Percentiles rank a stretch among this genome's conserved stretches.
These are phyloP conservation scores for Podaxis carcinomalis DNA, from an alignment of 768 basidiomycete genomes.

Conservation along the genomic window DNA sequence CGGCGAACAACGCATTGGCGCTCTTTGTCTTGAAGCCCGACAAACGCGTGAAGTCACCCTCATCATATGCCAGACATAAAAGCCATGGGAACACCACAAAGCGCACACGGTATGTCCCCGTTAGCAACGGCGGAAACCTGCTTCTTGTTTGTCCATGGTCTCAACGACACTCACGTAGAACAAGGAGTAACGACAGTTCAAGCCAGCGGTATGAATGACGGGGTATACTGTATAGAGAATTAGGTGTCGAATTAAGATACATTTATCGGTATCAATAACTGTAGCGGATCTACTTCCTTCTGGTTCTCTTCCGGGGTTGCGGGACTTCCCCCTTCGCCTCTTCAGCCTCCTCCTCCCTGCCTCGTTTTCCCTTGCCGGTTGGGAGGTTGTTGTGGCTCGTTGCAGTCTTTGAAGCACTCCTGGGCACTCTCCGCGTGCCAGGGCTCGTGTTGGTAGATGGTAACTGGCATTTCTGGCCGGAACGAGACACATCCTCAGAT, in stretches of 20 bases:
- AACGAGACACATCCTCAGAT: too few relatives aligned
- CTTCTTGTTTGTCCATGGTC: constrained; percentile 20
- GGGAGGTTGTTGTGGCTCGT: background rate
- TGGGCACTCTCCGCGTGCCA: background rate
- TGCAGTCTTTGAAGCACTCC: background rate
- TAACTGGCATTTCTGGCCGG: background rate
- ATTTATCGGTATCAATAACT: background rate
- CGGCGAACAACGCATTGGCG: constrained; percentile 57
- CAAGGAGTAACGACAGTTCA: too few relatives aligned
- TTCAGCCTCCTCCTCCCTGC: background rate
- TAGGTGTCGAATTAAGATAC: background rate
- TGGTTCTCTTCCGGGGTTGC: background rate
- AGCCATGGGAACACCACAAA: constrained; percentile 59
- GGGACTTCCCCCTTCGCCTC: background rate
- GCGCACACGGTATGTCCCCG: constrained; percentile 75
- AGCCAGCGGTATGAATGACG: too few relatives aligned
- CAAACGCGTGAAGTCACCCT: constrained; percentile 83
- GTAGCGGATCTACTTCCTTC: background rate
- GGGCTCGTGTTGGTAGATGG: background rate
- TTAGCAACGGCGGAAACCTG: constrained; percentile 56
- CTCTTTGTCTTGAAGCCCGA: constrained; percentile 58
- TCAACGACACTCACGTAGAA: too few relatives aligned
- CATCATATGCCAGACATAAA: constrained; percentile 42
- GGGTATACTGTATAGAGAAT: constrained; percentile 30
- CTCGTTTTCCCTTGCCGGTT: background rate